Conservation (phyloP, 257 asterid species). For the Solanum stenotomum region DNA sequence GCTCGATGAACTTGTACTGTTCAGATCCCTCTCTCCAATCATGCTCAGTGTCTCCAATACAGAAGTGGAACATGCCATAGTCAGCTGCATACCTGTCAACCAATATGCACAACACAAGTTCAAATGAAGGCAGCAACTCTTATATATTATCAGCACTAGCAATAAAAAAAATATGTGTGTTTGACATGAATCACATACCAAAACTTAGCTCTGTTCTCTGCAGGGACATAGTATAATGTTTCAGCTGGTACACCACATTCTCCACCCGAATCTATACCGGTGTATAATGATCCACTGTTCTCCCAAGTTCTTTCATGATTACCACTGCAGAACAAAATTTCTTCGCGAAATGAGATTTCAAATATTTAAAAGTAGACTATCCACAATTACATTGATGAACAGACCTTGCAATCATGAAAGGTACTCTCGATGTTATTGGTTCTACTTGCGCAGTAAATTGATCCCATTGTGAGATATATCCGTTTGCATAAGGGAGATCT, state of each 20-base stretch:
- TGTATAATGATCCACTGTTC: conserved; percentile 28
- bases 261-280: conserved; percentile 31
- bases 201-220: conserved; percentile 41
- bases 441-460: conserved; percentile 85
- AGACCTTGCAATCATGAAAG: conserved; percentile 86
- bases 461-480: conserved; percentile 81
- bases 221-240: conserved; percentile 33
- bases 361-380: too few species aligned
- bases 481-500: conserved; percentile 50
- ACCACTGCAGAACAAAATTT: conserved; percentile 18
- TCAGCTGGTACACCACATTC: conserved; percentile 51
- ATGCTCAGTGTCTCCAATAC: conserved; percentile 32
- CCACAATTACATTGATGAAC: neutral
- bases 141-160: neutral
- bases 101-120: neutral
- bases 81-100: conserved; percentile 28
- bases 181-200: conserved; percentile 15
- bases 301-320: conserved; percentile 43
- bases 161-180: neutral
- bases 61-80: conserved; percentile 36
- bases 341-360: too few species aligned
- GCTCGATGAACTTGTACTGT: conserved; percentile 25
- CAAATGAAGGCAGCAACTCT: neutral
- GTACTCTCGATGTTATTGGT: conserved; percentile 64
- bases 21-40: conserved; percentile 42